Percentiles rank a stretch among this genome's conserved stretches.
Evolutionary conservation across 805 yeast genomes (phyloP).

Genomic region (Maudiozyma barnettii): DNA sequence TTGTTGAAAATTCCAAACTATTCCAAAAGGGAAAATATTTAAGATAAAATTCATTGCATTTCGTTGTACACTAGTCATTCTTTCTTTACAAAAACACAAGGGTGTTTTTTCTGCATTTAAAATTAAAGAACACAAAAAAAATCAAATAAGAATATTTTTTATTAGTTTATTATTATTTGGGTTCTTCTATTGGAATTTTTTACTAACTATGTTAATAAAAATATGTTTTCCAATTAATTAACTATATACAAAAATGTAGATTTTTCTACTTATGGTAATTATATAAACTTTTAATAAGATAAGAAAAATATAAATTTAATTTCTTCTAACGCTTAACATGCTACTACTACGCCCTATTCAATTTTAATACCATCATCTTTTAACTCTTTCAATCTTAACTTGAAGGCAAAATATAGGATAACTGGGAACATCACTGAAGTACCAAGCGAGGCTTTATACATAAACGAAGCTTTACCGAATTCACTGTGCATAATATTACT

Average conservation of each 20-base stretch:
- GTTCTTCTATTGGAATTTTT: too few relatives aligned
- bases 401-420: not conserved
- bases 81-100: not conserved
- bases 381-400: not conserved
- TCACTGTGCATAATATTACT: conserved; percentile 2
- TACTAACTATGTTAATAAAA: too few relatives aligned
- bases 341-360: not conserved
- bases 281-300: too few relatives aligned
- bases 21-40: not conserved
- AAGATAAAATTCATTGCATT: not conserved
- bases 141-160: not conserved
- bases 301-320: too few relatives aligned
- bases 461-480: conserved; percentile 2
- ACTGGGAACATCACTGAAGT: conserved; percentile 1
- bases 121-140: too few relatives aligned
- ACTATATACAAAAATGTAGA: too few relatives aligned
- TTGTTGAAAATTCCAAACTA: not conserved
- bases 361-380: not conserved
- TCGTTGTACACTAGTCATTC: conserved; percentile 1
- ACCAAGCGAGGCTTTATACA: not conserved
- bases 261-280: too few relatives aligned
- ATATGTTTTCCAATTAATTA: too few relatives aligned
- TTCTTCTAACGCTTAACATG: too few relatives aligned
- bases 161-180: not conserved
- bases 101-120: not conserved